Percentiles rank a stretch among this genome's conserved stretches.
Evolutionary conservation across 2,329 filamentous ascomycete genomes (phyloP).

Genomic region (Clonostachys chloroleuca): DNA sequence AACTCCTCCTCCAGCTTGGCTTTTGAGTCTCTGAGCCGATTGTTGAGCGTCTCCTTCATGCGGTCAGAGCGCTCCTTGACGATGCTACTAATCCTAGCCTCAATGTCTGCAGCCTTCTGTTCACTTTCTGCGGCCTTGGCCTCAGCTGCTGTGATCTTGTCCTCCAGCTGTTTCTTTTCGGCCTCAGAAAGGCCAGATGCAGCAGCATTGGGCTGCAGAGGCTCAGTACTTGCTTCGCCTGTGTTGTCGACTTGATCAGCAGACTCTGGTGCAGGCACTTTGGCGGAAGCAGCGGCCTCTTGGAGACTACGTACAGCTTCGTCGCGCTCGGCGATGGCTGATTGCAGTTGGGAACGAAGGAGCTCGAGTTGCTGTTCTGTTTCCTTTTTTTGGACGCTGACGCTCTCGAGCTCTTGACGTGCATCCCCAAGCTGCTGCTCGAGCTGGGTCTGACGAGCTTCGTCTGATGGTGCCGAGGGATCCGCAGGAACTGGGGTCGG

Average conservation of each 20-base stretch:
- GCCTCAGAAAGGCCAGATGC: slow-evolving; percentile 40
- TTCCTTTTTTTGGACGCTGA: slow-evolving; percentile 62
- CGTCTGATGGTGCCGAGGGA: slow-evolving; percentile 24
- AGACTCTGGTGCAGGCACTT: slow-evolving; percentile 11
- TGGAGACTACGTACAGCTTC: slow-evolving; percentile 40
- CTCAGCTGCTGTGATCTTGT: slow-evolving; percentile 56
- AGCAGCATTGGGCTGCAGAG: slow-evolving; percentile 1
- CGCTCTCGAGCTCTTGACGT: slow-evolving; percentile 59
- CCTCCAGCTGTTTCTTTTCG: slow-evolving; percentile 57
- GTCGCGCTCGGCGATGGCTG: slow-evolving; percentile 60
- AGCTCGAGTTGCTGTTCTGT: slow-evolving; percentile 59
- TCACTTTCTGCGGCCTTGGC: slow-evolving; percentile 61
- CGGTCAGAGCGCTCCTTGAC: slow-evolving; percentile 63
- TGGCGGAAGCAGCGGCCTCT: slow-evolving; percentile 23
- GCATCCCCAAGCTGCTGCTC: slow-evolving; percentile 44
- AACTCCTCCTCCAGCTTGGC: slow-evolving; percentile 66
- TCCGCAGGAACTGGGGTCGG: slow-evolving; percentile 34
- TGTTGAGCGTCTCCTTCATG: slow-evolving; percentile 64
- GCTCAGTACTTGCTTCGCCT: slow-evolving; percentile 9
- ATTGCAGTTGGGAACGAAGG: slow-evolving; percentile 55
- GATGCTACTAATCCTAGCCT: slow-evolving; percentile 54
- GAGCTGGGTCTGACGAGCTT: slow-evolving; percentile 17
- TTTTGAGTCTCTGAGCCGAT: slow-evolving; percentile 62
- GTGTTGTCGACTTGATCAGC: not conserved
- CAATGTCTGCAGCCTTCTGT: slow-evolving; percentile 57